Evolutionary conservation across 2,329 filamentous ascomycete genomes (phyloP).

Genomic region (Beauveria bassiana): DNA sequence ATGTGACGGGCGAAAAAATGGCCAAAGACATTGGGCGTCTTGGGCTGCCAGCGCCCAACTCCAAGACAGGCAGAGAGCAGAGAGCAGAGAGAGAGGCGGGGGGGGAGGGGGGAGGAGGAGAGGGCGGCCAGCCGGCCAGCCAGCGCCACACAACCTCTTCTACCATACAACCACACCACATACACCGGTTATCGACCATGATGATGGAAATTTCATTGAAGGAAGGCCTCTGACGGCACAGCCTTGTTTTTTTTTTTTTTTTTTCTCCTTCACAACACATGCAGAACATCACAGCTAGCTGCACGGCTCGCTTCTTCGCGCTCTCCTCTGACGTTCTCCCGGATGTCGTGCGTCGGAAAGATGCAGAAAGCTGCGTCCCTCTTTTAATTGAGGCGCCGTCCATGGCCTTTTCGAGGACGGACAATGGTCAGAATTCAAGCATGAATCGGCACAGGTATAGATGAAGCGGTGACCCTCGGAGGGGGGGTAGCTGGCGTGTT

Average conservation of each 20-base stretch:
- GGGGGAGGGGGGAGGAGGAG: too few species aligned
- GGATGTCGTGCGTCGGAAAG: neutral
- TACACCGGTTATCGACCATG: neutral
- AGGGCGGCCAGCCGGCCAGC: neutral
- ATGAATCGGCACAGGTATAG: neutral
- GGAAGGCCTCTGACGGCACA: neutral
- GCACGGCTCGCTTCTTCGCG: neutral
- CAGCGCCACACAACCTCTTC: neutral
- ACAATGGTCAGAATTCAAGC: neutral
- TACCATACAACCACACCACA: neutral
- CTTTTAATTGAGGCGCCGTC: neutral
- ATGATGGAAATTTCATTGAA: neutral
- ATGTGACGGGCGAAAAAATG: neutral
- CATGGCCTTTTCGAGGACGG: neutral
- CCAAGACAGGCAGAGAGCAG: neutral
- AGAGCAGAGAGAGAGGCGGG: neutral
- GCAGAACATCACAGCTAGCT: neutral
- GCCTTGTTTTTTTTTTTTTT: neutral
- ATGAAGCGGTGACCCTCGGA: neutral
- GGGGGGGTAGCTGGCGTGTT: neutral
- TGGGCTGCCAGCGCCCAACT: neutral
- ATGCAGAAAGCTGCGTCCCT: neutral
- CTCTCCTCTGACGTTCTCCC: neutral
- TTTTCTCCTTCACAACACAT: neutral
- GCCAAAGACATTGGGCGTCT: neutral